Evolutionary conservation across 139 green algal species (phyloP).

Genomic region (Chlorella vulgaris): DNA sequence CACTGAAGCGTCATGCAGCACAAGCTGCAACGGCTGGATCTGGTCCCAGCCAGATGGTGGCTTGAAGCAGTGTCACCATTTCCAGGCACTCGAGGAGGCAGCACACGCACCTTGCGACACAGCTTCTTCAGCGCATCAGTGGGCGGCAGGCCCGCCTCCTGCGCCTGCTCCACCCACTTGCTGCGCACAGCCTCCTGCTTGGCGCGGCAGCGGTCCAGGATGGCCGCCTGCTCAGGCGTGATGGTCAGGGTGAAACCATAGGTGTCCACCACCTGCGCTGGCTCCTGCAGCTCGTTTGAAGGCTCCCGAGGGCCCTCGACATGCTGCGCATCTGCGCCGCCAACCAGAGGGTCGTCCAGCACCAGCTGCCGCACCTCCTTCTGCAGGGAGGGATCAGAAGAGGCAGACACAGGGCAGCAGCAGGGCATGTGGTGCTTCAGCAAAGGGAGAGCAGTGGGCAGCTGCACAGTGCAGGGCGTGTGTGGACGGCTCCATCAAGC

Average conservation of each 20-base stretch:
- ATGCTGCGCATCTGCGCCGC: background rate
- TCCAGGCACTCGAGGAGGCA: constrained; percentile 1
- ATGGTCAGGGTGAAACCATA: constrained; percentile 58
- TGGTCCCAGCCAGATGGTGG: too few species aligned
- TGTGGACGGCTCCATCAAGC: too few species aligned
- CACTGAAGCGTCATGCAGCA: background rate
- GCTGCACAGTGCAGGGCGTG: too few species aligned
- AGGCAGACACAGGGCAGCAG: too few species aligned
- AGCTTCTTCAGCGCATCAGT: constrained; percentile 57
- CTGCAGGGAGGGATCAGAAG: background rate
- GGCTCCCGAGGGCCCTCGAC: constrained; percentile 1
- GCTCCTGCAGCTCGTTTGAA: background rate
- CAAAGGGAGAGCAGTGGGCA: background rate
- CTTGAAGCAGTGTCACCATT: too few species aligned
- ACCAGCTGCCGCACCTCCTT: constrained; percentile 22
- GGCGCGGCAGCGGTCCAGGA: constrained; percentile 35
- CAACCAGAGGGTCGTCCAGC: background rate
- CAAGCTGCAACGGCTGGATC: too few species aligned
- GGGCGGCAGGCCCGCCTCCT: constrained; percentile 35
- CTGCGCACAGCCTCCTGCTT: constrained; percentile 14
- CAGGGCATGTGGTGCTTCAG: background rate
- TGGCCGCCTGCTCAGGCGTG: constrained; percentile 36
- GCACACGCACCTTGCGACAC: constrained; percentile 52
- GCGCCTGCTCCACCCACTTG: constrained; percentile 42
- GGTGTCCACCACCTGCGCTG: constrained; percentile 4